Evolutionary conservation across 2,329 filamentous ascomycete genomes (phyloP).

Genomic region (Penicillium brasilianum): DNA sequence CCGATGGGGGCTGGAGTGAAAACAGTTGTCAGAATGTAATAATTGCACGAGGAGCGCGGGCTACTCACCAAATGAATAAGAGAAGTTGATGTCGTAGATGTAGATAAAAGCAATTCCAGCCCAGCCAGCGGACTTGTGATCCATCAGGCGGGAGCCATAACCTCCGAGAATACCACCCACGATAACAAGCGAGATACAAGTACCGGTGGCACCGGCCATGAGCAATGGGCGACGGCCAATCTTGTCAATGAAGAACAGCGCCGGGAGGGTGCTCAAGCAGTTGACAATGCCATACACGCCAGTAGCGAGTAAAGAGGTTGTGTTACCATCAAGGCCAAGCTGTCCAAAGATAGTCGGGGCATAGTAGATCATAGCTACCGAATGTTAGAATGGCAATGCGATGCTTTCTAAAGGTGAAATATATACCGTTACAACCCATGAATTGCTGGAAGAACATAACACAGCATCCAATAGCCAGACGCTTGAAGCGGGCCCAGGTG

Average conservation of each 20-base stretch:
- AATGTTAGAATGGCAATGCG: neutral
- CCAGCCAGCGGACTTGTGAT: conserved; percentile 42
- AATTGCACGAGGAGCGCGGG: neutral
- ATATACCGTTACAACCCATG: conserved; percentile 52
- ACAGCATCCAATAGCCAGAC: conserved; percentile 46
- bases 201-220: conserved; percentile 43
- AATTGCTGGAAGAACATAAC: conserved; percentile 55
- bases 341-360: conserved; percentile 54
- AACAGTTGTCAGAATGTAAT: neutral
- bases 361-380: conserved; percentile 54
- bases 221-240: conserved; percentile 41
- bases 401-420: neutral
- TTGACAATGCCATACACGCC: conserved; percentile 49
- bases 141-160: conserved; percentile 36
- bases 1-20: conserved; percentile 39
- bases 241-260: conserved; percentile 43
- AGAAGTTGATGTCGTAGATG: conserved; percentile 46
- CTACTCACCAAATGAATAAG: conserved; percentile 43
- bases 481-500: conserved; percentile 43
- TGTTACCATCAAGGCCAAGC: conserved; percentile 48
- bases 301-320: conserved; percentile 42
- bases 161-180: conserved; percentile 42
- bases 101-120: conserved; percentile 46
- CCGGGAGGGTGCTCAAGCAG: conserved; percentile 41
- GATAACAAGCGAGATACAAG: conserved; percentile 43